Evolutionary conservation across 163 green algal genomes (phyloP), one percentile per base, ranked within the genome.

Genomic region (Smithsoniella earleae): DNA sequence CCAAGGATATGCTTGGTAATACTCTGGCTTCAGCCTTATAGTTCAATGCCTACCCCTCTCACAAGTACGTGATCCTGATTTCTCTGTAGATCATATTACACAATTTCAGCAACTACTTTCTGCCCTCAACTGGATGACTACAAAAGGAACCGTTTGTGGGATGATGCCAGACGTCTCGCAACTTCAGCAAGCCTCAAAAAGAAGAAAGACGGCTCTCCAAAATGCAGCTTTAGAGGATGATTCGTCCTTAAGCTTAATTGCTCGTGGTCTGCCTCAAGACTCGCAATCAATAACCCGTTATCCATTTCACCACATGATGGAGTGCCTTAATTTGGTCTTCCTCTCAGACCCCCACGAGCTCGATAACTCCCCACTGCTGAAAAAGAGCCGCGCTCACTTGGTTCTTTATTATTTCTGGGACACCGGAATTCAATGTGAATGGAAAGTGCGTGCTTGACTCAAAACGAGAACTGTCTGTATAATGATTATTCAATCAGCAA

Each of bases 251-350:
- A 30, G 22, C 30, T 6, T 16, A 6, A 69, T 69, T 6, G 5
- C 10, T 25, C 8, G 16, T n/a, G 16, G 22, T n/a, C 58, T 69
- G 58, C 58, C 58, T 43, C n/a, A 30, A 69, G 58, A 69, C 58
- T 69, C 58, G 22, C 34, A 18, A 43, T 30, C 58, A 28, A 33
- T 69, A 4, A 34, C 34, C 6, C 27, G 18, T 25, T 69, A 69
- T 13, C 58, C 58, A 36, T 34, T 33, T 13, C 4, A 5, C 6
- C 16, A 36, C 25, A 30, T 69, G 4, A 5, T 69, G 58, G 27
- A 69, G 58, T 69, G 58, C 58, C 58, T 69, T 30, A 30, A 69
- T 30, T 43, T 31, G 27, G 34, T 69, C 20, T 69, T 69, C 58
- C 34, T 69, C 5, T 45, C 58, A 37, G 58, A 69, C 20, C 25